phyloP scores from a whole-genome alignment of 345 rosid species.

The Eucalyptus coolabah region DNA sequence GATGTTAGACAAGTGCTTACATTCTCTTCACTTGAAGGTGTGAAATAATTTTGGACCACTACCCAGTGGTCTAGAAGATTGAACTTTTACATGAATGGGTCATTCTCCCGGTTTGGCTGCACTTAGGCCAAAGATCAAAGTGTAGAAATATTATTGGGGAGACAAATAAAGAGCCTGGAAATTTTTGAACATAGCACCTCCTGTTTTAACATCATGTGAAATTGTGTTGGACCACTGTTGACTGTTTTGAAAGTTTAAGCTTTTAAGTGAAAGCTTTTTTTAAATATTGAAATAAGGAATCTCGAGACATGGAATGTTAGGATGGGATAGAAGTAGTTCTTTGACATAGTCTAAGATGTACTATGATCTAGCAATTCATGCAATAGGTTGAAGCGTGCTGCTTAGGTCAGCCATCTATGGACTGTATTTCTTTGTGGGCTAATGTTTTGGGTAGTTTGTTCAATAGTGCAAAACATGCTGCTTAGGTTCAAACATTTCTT shows the following conservation, averaged over 20 bases:
- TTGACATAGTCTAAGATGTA: neutral
- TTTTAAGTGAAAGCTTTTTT: neutral
- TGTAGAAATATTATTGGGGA: neutral
- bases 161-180: neutral
- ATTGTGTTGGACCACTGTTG: neutral
- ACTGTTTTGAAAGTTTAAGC: neutral
- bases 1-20: neutral
- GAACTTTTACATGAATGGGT: neutral
- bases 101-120: neutral
- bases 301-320: neutral
- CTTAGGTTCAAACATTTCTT: neutral
- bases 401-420: neutral
- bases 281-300: neutral
- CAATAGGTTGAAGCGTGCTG: neutral
- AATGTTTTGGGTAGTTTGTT: neutral
- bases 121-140: neutral
- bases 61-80: neutral
- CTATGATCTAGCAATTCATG: neutral
- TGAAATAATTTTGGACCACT: neutral
- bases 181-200: neutral
- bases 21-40: neutral
- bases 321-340: neutral
- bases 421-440: neutral
- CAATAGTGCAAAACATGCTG: neutral
- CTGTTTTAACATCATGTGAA: neutral